A percentile compares a stretch with the other conserved stretches of the same genome.
Evolutionary conservation across 73 alveolate species (phyloP).

Genomic region (Stentor roeselii): DNA sequence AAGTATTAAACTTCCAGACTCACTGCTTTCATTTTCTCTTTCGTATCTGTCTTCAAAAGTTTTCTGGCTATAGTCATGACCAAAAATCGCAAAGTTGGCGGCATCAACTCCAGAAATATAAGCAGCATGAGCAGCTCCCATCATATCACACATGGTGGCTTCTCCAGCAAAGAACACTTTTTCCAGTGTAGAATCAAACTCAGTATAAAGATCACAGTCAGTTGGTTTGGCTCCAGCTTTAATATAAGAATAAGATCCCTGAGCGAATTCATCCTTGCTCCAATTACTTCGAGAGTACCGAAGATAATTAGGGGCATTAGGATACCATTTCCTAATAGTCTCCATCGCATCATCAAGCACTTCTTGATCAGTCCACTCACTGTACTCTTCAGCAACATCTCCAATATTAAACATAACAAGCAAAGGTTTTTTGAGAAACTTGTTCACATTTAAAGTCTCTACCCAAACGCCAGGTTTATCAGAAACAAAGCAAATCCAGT

Average conservation of each 20-base stretch:
- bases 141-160: conserved; percentile 13
- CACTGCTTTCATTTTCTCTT: no score
- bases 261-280: conserved; percentile 26
- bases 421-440: conserved; percentile 27
- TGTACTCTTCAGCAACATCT: conserved; percentile 9
- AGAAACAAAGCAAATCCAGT: conserved; percentile 28
- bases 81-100: no score
- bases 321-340: conserved; percentile 27
- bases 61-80: no score
- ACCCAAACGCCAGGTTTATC: conserved; percentile 37
- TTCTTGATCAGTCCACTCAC: conserved; percentile 28
- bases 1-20: no score
- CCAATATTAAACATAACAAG: conserved; percentile 31
- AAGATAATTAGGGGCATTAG: conserved; percentile 23
- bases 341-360: conserved; percentile 21
- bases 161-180: conserved; percentile 50
- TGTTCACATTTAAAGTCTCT: conserved; percentile 23
- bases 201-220: conserved; percentile 23
- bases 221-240: conserved; percentile 22
- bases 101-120: conserved; percentile 19
- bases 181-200: conserved; percentile 9
- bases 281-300: conserved; percentile 30
- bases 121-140: conserved; percentile 32
- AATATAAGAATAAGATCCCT: conserved; percentile 27
- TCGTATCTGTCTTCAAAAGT: no score